Conservation (phyloP, 1,284 basidiomycete species). For the Mycena sp. region DNA sequence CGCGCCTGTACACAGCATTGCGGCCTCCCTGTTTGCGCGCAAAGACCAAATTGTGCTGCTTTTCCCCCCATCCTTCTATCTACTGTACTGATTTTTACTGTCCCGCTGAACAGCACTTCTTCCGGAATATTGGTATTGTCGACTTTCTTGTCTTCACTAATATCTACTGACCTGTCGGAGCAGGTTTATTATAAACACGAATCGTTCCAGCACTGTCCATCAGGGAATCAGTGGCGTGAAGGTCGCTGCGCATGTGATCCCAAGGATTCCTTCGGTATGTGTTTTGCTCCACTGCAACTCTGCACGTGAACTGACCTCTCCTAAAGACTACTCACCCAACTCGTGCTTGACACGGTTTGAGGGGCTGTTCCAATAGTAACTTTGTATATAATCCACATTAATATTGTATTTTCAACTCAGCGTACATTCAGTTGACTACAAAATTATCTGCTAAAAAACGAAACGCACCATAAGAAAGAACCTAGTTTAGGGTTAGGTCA, state of each 20-base stretch:
- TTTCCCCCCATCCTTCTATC: background rate
- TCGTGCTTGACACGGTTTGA: constrained; percentile 30
- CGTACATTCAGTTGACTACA: too few species aligned
- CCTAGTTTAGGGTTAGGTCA: too few species aligned
- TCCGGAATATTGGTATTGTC: background rate
- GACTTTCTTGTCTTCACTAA: background rate
- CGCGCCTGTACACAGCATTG: background rate
- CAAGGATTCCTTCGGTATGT: constrained; percentile 53
- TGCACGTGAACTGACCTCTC: background rate
- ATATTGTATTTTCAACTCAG: too few species aligned
- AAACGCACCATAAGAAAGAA: too few species aligned
- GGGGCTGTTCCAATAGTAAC: constrained; percentile 23
- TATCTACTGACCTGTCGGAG: too few species aligned
- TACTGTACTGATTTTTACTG: background rate
- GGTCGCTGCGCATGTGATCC: constrained; percentile 56
- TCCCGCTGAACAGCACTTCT: background rate
- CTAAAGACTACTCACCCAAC: constrained; percentile 8
- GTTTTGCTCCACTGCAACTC: too few species aligned
- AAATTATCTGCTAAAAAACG: too few species aligned
- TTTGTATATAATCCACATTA: too few species aligned
- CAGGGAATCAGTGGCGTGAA: constrained; percentile 49
- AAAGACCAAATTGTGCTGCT: constrained; percentile 4
- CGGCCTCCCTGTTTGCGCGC: background rate
- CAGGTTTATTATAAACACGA: constrained; percentile 54
- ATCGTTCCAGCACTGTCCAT: constrained; percentile 62